A percentile compares a stretch with the other conserved stretches of the same genome.
Evolutionary conservation across 129 eudicot genomes (phyloP).

Genomic region (Helichrysum umbraculigerum): DNA sequence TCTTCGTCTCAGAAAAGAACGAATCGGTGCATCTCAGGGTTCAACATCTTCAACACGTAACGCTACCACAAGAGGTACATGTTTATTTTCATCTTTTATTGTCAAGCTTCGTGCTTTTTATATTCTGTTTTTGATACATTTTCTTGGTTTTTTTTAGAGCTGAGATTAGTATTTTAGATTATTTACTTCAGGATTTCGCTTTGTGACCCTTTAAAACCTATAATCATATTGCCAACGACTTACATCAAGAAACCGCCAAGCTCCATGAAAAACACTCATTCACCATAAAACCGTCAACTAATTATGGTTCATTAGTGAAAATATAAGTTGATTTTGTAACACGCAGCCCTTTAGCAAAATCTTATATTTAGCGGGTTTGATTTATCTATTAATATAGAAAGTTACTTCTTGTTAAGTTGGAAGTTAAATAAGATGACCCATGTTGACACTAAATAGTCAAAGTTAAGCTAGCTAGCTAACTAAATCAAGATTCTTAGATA

Average conservation of each 20-base stretch:
- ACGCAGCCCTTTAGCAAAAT: too few relatives aligned
- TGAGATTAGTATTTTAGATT: background rate
- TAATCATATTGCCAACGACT: too few relatives aligned
- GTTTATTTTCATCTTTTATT: background rate
- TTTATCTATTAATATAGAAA: background rate
- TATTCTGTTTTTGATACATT: background rate
- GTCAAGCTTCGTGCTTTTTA: background rate
- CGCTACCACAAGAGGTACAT: slow-evolving; percentile 52
- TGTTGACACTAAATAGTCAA: slow-evolving; percentile 16
- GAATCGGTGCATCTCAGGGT: slow-evolving; percentile 59
- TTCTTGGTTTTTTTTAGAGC: background rate
- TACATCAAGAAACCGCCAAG: too few relatives aligned
- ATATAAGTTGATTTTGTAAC: too few relatives aligned
- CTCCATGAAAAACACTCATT: too few relatives aligned
- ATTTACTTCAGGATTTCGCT: too few relatives aligned
- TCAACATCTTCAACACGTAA: slow-evolving; percentile 33
- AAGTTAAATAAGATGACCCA: background rate
- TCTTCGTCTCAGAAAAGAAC: slow-evolving; percentile 76
- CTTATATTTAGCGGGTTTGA: background rate
- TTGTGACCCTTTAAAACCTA: too few relatives aligned
- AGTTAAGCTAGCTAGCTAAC: slow-evolving; percentile 11
- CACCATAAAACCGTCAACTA: too few relatives aligned
- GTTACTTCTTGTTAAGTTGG: background rate
- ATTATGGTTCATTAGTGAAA: too few relatives aligned
- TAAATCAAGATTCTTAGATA: slow-evolving; percentile 32